These are phyloP conservation scores for Salvia sclarea DNA, from an alignment of 305 asterid genomes.

Conservation along the genomic window DNA sequence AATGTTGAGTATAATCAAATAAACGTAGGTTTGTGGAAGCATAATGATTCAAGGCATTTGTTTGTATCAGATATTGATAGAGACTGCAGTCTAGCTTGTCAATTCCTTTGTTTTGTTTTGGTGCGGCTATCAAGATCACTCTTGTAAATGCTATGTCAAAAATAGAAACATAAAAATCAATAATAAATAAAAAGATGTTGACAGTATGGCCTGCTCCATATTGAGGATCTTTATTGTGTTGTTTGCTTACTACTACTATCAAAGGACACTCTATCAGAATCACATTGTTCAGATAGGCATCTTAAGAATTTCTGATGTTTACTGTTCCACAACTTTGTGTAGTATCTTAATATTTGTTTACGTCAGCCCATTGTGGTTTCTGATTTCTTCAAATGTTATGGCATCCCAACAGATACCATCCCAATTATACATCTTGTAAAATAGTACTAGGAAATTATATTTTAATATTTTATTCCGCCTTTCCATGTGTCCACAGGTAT, in stretches of 20 bases:
- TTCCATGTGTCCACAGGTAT: conserved; percentile 54
- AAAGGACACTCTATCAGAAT: background rate
- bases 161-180: background rate
- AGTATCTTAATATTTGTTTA: background rate
- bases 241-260: background rate
- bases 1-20: background rate
- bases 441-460: conserved; percentile 11
- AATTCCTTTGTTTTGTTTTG: background rate
- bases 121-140: background rate
- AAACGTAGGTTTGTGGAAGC: background rate
- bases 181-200: background rate
- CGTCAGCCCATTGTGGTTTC: background rate
- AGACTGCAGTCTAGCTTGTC: background rate
- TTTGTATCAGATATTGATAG: background rate
- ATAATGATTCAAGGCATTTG: background rate
- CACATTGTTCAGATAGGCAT: background rate
- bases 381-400: background rate
- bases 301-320: conserved; percentile 10
- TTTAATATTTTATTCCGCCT: conserved; percentile 9
- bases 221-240: background rate
- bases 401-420: background rate
- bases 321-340: background rate
- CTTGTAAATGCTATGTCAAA: background rate
- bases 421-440: background rate
- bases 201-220: background rate